Evolutionary conservation across 345 rosid species (phyloP).

Genomic region (Boechera retrofracta): DNA sequence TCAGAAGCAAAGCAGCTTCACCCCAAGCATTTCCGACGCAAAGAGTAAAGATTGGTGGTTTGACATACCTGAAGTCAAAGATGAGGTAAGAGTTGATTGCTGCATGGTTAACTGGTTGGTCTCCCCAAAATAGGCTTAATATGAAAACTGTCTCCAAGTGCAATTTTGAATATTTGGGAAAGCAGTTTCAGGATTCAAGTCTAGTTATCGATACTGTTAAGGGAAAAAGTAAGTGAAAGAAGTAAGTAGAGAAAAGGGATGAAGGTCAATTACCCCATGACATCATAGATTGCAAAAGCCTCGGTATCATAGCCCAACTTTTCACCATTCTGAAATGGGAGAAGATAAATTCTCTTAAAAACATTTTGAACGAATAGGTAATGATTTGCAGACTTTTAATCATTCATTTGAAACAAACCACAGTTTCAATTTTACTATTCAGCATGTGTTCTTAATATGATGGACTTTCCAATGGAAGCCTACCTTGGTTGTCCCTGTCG

Average conservation of each 20-base stretch:
- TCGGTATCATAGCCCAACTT: conserved; percentile 90
- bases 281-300: conserved; percentile 92
- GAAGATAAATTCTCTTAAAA: conserved; percentile 18
- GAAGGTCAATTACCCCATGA: conserved; percentile 66
- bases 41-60: conserved; percentile 90
- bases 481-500: conserved; percentile 95
- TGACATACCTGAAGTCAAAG: conserved; percentile 61
- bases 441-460: conserved; percentile 1
- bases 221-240: neutral
- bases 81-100: conserved; percentile 24
- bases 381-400: neutral
- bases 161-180: conserved; percentile 3
- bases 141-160: conserved; percentile 10
- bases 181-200: conserved; percentile 16
- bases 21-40: conserved; percentile 99
- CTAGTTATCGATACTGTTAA: neutral
- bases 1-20: conserved; percentile 84
- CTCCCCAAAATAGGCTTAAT: conserved; percentile 13
- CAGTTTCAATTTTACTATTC: conserved; percentile 14
- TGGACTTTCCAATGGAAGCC: conserved; percentile 14
- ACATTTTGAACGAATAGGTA: conserved; percentile 3
- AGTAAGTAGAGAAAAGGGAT: conserved; percentile 22
- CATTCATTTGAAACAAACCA: conserved; percentile 8
- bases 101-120: conserved; percentile 2
- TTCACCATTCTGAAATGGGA: conserved; percentile 49